phyloP scores from a whole-genome alignment of 2,329 filamentous ascomycete species.

The Neonectria punicea region DNA sequence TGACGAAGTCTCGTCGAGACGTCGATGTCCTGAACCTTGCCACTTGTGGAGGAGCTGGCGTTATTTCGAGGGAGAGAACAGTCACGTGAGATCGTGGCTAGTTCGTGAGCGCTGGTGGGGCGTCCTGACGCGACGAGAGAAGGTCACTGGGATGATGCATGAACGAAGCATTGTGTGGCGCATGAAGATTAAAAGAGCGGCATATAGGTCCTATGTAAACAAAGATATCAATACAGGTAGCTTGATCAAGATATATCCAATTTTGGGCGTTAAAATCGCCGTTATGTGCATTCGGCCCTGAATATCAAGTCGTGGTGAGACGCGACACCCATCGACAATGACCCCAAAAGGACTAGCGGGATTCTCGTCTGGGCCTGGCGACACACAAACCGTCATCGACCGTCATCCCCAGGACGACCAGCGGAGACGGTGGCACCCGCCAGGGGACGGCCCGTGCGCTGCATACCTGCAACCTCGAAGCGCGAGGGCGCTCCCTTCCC shows the following conservation, averaged over 20 bases:
- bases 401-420: conserved; percentile 49
- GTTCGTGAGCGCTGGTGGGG: conserved; percentile 13
- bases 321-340: conserved; percentile 30
- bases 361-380: conserved; percentile 14
- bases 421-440: conserved; percentile 23
- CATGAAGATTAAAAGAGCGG: not conserved
- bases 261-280: conserved; percentile 1
- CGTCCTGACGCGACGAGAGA: conserved; percentile 23
- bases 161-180: conserved; percentile 11
- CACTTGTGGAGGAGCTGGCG: conserved; percentile 18
- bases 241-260: not conserved
- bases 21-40: not conserved
- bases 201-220: not conserved
- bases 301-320: conserved; percentile 34
- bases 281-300: conserved; percentile 25
- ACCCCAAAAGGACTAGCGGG: conserved; percentile 15
- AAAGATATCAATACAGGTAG: not conserved
- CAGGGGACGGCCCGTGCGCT: conserved; percentile 37
- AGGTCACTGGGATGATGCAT: conserved; percentile 9
- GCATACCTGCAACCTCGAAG: conserved; percentile 30
- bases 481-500: conserved; percentile 25
- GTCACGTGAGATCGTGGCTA: conserved; percentile 39
- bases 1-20: conserved; percentile 29
- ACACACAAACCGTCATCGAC: conserved; percentile 35
- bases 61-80: not conserved